Base-by-base conservation (phyloP, 2,329 filamentous ascomycete species). In the Cercospora brassicicola region DNA sequence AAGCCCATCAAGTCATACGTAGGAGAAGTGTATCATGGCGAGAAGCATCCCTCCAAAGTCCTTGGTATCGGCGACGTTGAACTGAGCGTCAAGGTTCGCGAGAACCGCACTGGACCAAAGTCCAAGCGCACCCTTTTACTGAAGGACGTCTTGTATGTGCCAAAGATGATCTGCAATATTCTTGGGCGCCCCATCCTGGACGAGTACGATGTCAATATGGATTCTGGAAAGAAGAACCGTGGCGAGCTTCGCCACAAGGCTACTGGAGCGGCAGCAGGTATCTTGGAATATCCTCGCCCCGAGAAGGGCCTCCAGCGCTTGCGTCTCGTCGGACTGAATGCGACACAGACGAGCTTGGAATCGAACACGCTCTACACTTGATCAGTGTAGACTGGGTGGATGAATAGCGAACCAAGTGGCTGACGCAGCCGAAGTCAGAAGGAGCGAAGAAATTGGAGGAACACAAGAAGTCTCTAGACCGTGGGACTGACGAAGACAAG, bases 141-240 rank as follows among this genome's bases (percentile, higher is more conserved):
- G 36, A 65, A 45, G 64, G 61, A 59, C 61, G 72, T 70, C 18
- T 64, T 70, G 3, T 72, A 67, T 36, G 67, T 59, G 48, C 70
- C 68, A 10, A 48, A n/a, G 20, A 64, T 56, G 59, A 20, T 11
- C 6, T 67, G 65, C 65, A 72, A 72, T 30, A 59, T 71, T 2
- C 28, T 71, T 13, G 69, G 67, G 8, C n/a, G 31, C 3, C 56
- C 31, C 6, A 39, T 59, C 18, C 1, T 36, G 26, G 9, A 59
- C 15, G 55, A 59, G 28, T 30, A 30, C 28, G 28, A 30, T 30
- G 28, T 30, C 7, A 30, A 30, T 1, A 9, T 8, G 7, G 28
- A 30, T 9, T 30, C 28, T 8, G 28, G 9, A 7, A 30, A 30
- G 28, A 30, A 30, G 28, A 9, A n/a, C n/a, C n/a, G 36, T n/a